Conservation (phyloP, 2,329 filamentous ascomycete species). For the Aspergillus sergii region DNA sequence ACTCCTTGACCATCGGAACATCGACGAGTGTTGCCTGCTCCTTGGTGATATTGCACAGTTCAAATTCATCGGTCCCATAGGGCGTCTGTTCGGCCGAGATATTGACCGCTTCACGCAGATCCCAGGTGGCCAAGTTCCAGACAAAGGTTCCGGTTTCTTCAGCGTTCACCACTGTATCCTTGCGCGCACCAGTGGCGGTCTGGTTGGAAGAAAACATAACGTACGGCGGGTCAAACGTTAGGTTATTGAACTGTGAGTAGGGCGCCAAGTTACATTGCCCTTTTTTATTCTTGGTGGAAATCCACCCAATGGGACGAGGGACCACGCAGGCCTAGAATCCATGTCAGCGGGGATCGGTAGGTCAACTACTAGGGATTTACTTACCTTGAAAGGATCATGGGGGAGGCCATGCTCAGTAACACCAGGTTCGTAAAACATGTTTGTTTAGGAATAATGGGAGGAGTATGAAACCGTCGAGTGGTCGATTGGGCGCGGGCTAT, state of each 20-base stretch:
- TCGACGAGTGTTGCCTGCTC: constrained; percentile 43
- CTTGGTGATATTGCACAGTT: constrained; percentile 53
- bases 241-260: constrained; percentile 65
- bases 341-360: background rate
- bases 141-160: constrained; percentile 59
- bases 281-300: constrained; percentile 55
- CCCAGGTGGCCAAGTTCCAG: constrained; percentile 63
- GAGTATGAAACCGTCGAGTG: background rate
- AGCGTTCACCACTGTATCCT: constrained; percentile 61
- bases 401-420: constrained; percentile 55
- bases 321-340: constrained; percentile 52
- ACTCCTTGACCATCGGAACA: constrained; percentile 55
- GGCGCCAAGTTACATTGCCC: constrained; percentile 60
- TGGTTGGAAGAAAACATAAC: constrained; percentile 66
- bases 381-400: constrained; percentile 59
- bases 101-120: constrained; percentile 59
- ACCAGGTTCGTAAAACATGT: constrained; percentile 58
- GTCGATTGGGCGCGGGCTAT: background rate
- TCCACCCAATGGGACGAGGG: constrained; percentile 66
- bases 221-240: constrained; percentile 65
- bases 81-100: constrained; percentile 55
- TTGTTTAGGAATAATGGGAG: background rate
- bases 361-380: background rate
- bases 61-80: constrained; percentile 59
- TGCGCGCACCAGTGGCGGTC: constrained; percentile 48